Base-by-base conservation (phyloP, 108 stramenopile species). In the Aurantiochytrium sp. region DNA sequence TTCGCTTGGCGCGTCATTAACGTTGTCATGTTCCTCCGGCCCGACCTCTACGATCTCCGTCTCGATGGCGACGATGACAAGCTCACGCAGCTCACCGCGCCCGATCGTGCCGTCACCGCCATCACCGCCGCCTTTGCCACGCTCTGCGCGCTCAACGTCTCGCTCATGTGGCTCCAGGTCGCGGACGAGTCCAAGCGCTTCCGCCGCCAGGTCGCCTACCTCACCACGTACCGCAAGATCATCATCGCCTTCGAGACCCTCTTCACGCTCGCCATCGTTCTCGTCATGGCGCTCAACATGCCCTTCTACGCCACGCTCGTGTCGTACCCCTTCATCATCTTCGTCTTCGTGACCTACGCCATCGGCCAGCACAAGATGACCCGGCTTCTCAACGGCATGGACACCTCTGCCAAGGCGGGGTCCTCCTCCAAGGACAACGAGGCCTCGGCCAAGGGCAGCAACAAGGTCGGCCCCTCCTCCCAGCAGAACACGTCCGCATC, bases 301-400 rank as follows among this genome's bases (percentile, higher is more conserved):
- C 73, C 73, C 12, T 41, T 48, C 73, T 81, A 48, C 27, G 45
- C 73, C 8, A 48, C 73, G 6, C 45, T 81, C 19, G 73, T 48
- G 21, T 12, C 73, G 6, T 81, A n/a, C 17, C 73, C 73, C n/a
- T 81, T 81, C 30, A 48, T 81, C 30, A 41, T 81, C 45, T 81
- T 81, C 45, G 19, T 48, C 45, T 22, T 41, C 45, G 45, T 81
- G 15, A 48, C 45, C 0, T 81, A 27, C 2, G 24, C 30, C 17
- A 48, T 81, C 32, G 73, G 73, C 42, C 73, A 81, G 45, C 73
- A 81, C 73, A 81, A 81, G 32, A 81, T 81, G 73, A 48, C 73
- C 73, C 8, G 19, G 21, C 73, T 81, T 0, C 73, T 81, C 73
- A 65, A 65, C 59, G 34, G 59, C n/a, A n/a, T n/a, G n/a, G n/a